Conservation (phyloP, 78 protist genomes). For the slime mould (Dictyostelium discoideum) region DNA sequence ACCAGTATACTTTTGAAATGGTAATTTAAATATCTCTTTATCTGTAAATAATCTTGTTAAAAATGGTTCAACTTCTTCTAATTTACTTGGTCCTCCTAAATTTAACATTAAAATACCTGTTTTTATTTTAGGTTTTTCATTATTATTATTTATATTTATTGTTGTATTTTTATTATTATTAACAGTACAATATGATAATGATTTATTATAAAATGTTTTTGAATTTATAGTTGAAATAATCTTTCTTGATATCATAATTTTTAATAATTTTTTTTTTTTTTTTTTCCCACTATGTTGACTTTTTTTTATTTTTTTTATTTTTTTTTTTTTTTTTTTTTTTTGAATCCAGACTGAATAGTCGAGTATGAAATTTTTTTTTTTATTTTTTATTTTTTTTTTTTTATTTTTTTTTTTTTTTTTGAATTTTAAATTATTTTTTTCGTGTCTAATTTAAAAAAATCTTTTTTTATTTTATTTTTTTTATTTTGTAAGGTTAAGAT, state of each 20-base stretch:
- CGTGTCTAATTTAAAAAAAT: too few species aligned
- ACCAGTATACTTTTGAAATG: constrained; percentile 79
- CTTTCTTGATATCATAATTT: background rate
- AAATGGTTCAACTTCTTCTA: constrained; percentile 88
- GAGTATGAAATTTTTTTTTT: background rate
- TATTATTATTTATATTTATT: background rate
- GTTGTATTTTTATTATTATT: background rate
- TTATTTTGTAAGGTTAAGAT: background rate
- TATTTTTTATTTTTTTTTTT: background rate
- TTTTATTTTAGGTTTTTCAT: constrained; percentile 37
- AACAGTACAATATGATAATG: background rate
- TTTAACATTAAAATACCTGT: constrained; percentile 93
- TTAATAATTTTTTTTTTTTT: background rate
- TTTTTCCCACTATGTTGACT: background rate
- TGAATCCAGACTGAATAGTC: too few species aligned
- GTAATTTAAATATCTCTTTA: constrained; percentile 83
- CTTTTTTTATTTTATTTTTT: too few species aligned
- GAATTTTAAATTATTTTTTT: too few species aligned
- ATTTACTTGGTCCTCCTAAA: constrained; percentile 91
- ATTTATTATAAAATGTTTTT: background rate
- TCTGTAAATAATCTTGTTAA: constrained; percentile 86
- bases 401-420: too few species aligned
- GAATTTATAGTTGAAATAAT: background rate
- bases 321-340: too few species aligned
- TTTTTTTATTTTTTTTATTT: too few species aligned